phyloP scores from a whole-genome alignment of 2,329 filamentous ascomycete genomes.

The Fusarium tricinctum region DNA sequence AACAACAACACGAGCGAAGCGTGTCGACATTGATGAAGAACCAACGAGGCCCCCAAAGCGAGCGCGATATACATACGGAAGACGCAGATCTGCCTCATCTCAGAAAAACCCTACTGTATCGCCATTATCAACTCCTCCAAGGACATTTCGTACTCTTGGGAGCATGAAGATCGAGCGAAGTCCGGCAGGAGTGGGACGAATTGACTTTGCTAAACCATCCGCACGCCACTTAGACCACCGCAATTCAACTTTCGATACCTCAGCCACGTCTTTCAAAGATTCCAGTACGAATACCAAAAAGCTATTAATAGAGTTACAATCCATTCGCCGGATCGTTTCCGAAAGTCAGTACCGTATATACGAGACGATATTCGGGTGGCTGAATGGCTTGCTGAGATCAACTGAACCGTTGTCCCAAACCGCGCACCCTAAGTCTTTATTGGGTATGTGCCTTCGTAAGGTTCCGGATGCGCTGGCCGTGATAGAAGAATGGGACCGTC shows the following conservation, averaged over 20 bases:
- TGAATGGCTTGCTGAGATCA: constrained; percentile 50
- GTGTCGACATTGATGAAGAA: constrained; percentile 23
- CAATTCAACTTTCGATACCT: constrained; percentile 21
- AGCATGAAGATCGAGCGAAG: constrained; percentile 49
- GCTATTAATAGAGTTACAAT: constrained; percentile 43
- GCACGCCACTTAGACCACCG: constrained; percentile 49
- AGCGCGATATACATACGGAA: constrained; percentile 52
- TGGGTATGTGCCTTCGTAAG: constrained; percentile 56
- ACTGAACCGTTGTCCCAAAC: constrained; percentile 44
- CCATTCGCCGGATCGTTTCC: constrained; percentile 42
- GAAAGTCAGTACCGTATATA: constrained; percentile 51
- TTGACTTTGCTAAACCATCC: constrained; percentile 51
- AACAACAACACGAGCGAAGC: constrained; percentile 40
- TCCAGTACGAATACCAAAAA: constrained; percentile 13
- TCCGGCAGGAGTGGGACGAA: constrained; percentile 46
- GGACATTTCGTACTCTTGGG: constrained; percentile 49
- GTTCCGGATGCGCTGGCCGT: constrained; percentile 50
- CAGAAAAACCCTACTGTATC: constrained; percentile 11
- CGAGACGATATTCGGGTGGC: constrained; percentile 53
- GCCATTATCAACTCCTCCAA: constrained; percentile 45
- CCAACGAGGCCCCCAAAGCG: constrained; percentile 44
- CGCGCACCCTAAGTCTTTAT: constrained; percentile 51
- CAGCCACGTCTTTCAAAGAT: constrained; percentile 1
- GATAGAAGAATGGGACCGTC: constrained; percentile 54
- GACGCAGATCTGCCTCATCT: constrained; percentile 26